phyloP scores from a whole-genome alignment of 2,329 filamentous ascomycete species.

The Lasiodiplodia sp. region DNA sequence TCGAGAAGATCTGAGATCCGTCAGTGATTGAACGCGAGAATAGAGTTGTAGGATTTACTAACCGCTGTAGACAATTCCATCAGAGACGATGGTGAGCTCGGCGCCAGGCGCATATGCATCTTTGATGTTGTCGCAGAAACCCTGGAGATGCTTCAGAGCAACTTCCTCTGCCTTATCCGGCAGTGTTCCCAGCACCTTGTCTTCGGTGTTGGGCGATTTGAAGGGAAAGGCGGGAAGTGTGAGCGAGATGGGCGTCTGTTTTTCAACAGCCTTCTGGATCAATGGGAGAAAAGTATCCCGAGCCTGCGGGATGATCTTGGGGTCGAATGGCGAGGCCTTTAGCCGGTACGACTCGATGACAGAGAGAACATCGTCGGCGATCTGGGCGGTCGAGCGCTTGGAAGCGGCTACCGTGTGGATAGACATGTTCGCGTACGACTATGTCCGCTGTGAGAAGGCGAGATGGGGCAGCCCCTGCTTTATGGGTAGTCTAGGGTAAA shows the following conservation, averaged over 20 bases:
- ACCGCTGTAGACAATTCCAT: slow-evolving; percentile 54
- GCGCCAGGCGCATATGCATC: slow-evolving; percentile 51
- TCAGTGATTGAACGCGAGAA: background rate
- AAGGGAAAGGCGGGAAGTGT: slow-evolving; percentile 67
- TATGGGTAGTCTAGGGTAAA: background rate
- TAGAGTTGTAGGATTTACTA: background rate
- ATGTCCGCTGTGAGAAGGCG: slow-evolving; percentile 9
- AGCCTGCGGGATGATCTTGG: slow-evolving; percentile 23
- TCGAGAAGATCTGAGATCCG: slow-evolving; percentile 46
- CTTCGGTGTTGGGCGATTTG: slow-evolving; percentile 63
- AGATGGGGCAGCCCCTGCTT: background rate
- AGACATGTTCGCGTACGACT: slow-evolving; percentile 10
- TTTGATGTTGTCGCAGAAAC: slow-evolving; percentile 49
- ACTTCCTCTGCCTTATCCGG: slow-evolving; percentile 55
- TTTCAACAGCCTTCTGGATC: slow-evolving; percentile 36
- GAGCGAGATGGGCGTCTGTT: slow-evolving; percentile 38
- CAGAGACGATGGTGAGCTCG: slow-evolving; percentile 52
- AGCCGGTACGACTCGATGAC: slow-evolving; percentile 29
- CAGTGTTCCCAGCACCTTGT: slow-evolving; percentile 62
- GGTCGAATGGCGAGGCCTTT: slow-evolving; percentile 27
- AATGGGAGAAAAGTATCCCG: slow-evolving; percentile 28
- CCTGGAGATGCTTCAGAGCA: slow-evolving; percentile 50
- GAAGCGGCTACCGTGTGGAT: slow-evolving; percentile 18
- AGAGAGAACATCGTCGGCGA: slow-evolving; percentile 21
- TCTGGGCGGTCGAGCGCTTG: background rate